Evolutionary conservation across 2,329 filamentous ascomycete genomes (phyloP).

Genomic region (Myotisia sp.): DNA sequence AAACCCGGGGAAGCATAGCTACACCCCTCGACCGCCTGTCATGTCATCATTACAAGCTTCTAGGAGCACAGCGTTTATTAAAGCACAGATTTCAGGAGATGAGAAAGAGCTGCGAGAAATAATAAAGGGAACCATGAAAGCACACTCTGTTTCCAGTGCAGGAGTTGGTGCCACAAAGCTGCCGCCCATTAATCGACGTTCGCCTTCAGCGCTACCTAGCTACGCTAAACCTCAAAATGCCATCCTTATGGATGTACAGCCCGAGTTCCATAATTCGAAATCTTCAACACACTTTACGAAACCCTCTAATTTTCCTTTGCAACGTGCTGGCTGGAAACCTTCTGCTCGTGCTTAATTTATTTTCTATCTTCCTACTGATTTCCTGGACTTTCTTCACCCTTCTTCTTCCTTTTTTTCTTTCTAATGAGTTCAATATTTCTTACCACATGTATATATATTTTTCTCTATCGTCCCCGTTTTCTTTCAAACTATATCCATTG

Average conservation of each 20-base stretch:
- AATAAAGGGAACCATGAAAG: conserved; percentile 45
- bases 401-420: background rate
- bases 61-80: conserved; percentile 51
- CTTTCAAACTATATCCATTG: too few relatives aligned
- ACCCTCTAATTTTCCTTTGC: conserved; percentile 7
- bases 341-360: background rate
- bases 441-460: too few relatives aligned
- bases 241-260: conserved; percentile 32
- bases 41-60: conserved; percentile 56
- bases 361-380: background rate
- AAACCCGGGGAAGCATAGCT: conserved; percentile 47
- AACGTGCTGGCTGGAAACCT: conserved; percentile 11
- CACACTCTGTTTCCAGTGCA: conserved; percentile 13
- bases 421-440: too few relatives aligned
- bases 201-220: conserved; percentile 14
- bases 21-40: conserved; percentile 58
- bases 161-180: background rate
- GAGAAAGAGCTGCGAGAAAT: conserved; percentile 63
- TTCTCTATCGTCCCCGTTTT: too few relatives aligned
- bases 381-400: background rate
- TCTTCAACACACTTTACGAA: conserved; percentile 3
- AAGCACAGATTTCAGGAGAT: conserved; percentile 65
- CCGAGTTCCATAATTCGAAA: conserved; percentile 18
- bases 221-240: conserved; percentile 31
- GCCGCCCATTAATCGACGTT: background rate